These are phyloP conservation scores for Cyclocybe aegerita DNA, from an alignment of 768 basidiomycete genomes.

Conservation along the genomic window DNA sequence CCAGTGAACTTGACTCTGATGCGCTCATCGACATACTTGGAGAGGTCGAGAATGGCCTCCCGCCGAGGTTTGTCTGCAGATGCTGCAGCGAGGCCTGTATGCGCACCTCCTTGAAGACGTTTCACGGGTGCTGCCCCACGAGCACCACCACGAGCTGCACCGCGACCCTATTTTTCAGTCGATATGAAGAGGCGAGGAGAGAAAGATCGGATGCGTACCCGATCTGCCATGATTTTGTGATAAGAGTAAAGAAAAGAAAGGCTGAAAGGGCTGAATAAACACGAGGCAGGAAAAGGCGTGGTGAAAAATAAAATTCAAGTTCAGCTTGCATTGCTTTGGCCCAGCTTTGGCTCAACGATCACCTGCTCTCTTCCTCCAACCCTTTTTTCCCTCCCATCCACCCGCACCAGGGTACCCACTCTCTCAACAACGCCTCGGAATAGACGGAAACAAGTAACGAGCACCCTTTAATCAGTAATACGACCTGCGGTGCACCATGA, in stretches of 20 bases:
- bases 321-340: slow-evolving; percentile 18
- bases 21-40: slow-evolving; percentile 89
- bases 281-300: slow-evolving; percentile 13
- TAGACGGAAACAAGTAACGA: too few species aligned
- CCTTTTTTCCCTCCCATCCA: slow-evolving; percentile 16
- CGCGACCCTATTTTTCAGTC: slow-evolving; percentile 57
- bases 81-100: slow-evolving; percentile 27
- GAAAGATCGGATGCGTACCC: slow-evolving; percentile 41
- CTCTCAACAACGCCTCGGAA: neutral
- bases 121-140: slow-evolving; percentile 45
- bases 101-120: slow-evolving; percentile 44
- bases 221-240: slow-evolving; percentile 53
- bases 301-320: slow-evolving; percentile 22
- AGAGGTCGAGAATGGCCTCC: slow-evolving; percentile 93
- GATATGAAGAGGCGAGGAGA: slow-evolving; percentile 27
- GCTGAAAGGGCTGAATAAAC: slow-evolving; percentile 6
- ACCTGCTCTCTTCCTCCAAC: slow-evolving; percentile 8
- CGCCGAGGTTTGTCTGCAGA: slow-evolving; percentile 78
- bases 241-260: slow-evolving; percentile 4
- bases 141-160: slow-evolving; percentile 37
- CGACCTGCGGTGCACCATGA: slow-evolving; percentile 56
- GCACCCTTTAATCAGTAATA: slow-evolving; percentile 6
- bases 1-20: slow-evolving; percentile 98
- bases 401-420: slow-evolving; percentile 15
- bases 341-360: slow-evolving; percentile 13